These are phyloP conservation scores for Cajanus cajan DNA, from an alignment of 306 rosid species.

Conservation along the genomic window DNA sequence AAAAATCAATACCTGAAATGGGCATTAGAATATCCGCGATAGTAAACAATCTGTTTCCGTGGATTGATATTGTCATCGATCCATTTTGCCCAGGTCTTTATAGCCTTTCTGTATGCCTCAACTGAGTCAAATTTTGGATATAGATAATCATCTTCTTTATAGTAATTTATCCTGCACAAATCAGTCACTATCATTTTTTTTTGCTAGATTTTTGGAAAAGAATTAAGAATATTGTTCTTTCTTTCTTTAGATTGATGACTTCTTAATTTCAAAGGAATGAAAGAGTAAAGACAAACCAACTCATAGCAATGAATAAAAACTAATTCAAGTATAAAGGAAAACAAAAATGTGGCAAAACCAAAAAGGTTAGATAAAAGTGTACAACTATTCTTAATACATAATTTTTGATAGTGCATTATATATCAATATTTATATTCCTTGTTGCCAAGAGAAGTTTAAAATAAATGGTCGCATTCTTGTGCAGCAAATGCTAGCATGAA, in stretches of 20 bases:
- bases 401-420: background rate
- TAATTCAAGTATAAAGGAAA: background rate
- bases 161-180: conserved; percentile 79
- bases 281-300: conserved; percentile 9
- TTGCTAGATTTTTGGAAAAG: background rate
- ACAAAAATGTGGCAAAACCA: background rate
- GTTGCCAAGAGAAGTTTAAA: background rate
- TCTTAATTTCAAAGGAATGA: conserved; percentile 8
- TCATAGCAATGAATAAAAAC: background rate
- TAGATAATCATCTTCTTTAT: conserved; percentile 72
- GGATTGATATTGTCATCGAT: conserved; percentile 72
- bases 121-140: conserved; percentile 76
- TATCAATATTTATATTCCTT: background rate
- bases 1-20: conserved; percentile 74
- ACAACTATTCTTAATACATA: background rate
- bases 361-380: background rate
- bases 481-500: conserved; percentile 12
- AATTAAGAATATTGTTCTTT: background rate
- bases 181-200: conserved; percentile 18
- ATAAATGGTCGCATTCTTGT: background rate
- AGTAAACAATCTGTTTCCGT: conserved; percentile 66
- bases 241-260: background rate
- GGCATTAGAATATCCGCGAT: conserved; percentile 91
- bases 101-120: conserved; percentile 78
- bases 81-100: conserved; percentile 90